Evolutionary conservation across 352 stramenopile species (phyloP).

Genomic region (Phytopythium boreale): DNA sequence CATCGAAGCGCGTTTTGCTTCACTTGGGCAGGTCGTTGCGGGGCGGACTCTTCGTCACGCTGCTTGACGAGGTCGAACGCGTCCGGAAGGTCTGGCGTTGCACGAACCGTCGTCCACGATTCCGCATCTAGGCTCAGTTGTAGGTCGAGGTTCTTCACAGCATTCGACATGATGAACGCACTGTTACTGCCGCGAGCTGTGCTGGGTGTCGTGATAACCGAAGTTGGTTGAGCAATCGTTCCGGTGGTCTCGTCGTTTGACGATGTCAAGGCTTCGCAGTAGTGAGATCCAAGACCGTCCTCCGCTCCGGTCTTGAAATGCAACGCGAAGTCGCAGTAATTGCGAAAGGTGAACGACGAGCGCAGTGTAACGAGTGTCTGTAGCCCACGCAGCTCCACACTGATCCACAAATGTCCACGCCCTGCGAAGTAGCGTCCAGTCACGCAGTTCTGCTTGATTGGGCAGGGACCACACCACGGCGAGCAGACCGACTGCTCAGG

Average conservation of each 20-base stretch:
- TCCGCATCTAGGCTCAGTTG: slow-evolving; percentile 13
- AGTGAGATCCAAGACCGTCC: background rate
- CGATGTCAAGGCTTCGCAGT: background rate
- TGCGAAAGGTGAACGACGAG: slow-evolving; percentile 37
- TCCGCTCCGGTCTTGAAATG: slow-evolving; percentile 30
- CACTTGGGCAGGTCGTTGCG: background rate
- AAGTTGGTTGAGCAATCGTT: background rate
- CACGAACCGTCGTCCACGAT: slow-evolving; percentile 27
- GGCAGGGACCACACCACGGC: slow-evolving; percentile 63
- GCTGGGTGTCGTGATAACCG: background rate
- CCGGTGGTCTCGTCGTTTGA: background rate
- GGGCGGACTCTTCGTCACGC: slow-evolving; percentile 13
- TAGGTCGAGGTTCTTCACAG: slow-evolving; percentile 23
- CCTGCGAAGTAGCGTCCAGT: slow-evolving; percentile 49
- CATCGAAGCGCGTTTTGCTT: background rate
- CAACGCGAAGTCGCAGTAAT: slow-evolving; percentile 40
- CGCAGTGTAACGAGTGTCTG: slow-evolving; percentile 59
- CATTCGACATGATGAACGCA: slow-evolving; percentile 29
- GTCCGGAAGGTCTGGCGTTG: slow-evolving; percentile 21
- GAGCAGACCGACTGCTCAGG: slow-evolving; percentile 1
- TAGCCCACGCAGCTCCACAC: slow-evolving; percentile 51
- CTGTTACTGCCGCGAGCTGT: background rate
- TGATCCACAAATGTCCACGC: slow-evolving; percentile 66
- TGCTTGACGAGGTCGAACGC: slow-evolving; percentile 56
- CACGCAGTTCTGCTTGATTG: slow-evolving; percentile 56